These are phyloP conservation scores for Haplosporangium sp. DNA, from an alignment of 371 early-diverging fungal species.

Conservation along the genomic window DNA sequence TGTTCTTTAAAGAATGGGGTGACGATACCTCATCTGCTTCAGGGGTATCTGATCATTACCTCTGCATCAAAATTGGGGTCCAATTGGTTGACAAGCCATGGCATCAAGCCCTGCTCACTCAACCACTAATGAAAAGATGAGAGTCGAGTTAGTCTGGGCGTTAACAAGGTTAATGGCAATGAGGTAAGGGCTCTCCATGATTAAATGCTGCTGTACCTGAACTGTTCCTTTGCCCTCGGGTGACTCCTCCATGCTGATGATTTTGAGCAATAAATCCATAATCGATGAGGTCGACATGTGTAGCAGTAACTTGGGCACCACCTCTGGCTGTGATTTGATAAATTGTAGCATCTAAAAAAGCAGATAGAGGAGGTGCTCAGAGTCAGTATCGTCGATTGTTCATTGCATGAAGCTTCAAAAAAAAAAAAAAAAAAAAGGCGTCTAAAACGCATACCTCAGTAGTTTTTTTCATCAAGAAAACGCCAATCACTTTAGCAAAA, in stretches of 20 bases:
- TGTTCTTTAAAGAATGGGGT: background rate
- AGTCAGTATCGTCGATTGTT: too few relatives aligned
- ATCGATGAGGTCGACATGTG: conserved; percentile 90
- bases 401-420: background rate
- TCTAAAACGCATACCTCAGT: conserved; percentile 65
- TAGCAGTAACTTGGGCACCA: conserved; percentile 69
- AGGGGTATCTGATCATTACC: conserved; percentile 50
- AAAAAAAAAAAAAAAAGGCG: background rate
- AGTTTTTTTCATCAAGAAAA: conserved; percentile 86
- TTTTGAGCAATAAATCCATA: conserved; percentile 90
- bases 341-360: conserved; percentile 69
- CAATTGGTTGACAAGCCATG: conserved; percentile 77
- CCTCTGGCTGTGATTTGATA: conserved; percentile 71
- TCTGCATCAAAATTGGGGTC: conserved; percentile 83
- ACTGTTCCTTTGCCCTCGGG: conserved; percentile 85
- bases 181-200: too few relatives aligned
- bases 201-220: conserved; percentile 58
- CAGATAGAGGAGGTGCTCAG: too few relatives aligned
- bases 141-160: background rate
- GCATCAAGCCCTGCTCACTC: conserved; percentile 80
- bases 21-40: background rate
- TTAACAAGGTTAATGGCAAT: background rate
- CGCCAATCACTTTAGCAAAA: conserved; percentile 88
- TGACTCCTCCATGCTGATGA: conserved; percentile 91
- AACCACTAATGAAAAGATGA: conserved; percentile 75